Percentiles rank a stretch among this genome's conserved stretches.
Conservation (phyloP, 2,329 filamentous ascomycete genomes). For the Byssoonygena ceratinophila region DNA sequence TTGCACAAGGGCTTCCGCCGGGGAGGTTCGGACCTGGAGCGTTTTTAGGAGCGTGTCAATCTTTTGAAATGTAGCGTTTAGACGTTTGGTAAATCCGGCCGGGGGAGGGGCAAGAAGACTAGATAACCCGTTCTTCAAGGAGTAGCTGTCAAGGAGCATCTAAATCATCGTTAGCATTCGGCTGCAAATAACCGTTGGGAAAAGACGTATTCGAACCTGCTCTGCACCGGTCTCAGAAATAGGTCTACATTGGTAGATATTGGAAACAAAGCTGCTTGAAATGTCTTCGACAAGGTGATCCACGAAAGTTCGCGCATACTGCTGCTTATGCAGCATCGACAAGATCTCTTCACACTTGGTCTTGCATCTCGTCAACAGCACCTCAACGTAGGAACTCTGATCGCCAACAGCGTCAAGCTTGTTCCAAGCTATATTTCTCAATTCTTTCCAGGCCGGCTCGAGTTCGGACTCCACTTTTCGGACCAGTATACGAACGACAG, state of each 20-base stretch:
- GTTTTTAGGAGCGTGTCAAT: constrained; percentile 93
- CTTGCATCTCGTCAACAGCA: constrained; percentile 65
- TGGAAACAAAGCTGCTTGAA: constrained; percentile 66
- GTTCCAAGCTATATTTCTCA: constrained; percentile 92
- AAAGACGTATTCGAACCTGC: constrained; percentile 46
- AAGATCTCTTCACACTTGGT: constrained; percentile 63
- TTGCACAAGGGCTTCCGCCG: constrained; percentile 87
- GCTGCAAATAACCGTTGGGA: neutral
- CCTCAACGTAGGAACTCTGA: constrained; percentile 81
- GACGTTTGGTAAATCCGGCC: constrained; percentile 67
- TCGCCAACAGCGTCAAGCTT: constrained; percentile 88
- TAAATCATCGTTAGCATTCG: constrained; percentile 31
- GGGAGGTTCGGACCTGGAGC: constrained; percentile 81
- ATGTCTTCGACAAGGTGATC: constrained; percentile 91
- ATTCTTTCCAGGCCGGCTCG: constrained; percentile 86
- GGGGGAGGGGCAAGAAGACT: constrained; percentile 50
- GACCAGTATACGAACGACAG: constrained; percentile 73
- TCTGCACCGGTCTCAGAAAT: constrained; percentile 91
- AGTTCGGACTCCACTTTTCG: constrained; percentile 71
- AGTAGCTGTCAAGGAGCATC: constrained; percentile 92
- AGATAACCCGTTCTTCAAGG: constrained; percentile 42
- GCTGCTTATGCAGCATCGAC: constrained; percentile 69
- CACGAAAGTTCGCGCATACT: constrained; percentile 88
- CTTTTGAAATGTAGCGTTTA: constrained; percentile 71
- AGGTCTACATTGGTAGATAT: constrained; percentile 78